A percentile compares a stretch with the other conserved stretches of the same genome.
These are phyloP conservation scores for Fusarium devonianum DNA, from an alignment of 2,329 filamentous ascomycete genomes.

Conservation along the genomic window DNA sequence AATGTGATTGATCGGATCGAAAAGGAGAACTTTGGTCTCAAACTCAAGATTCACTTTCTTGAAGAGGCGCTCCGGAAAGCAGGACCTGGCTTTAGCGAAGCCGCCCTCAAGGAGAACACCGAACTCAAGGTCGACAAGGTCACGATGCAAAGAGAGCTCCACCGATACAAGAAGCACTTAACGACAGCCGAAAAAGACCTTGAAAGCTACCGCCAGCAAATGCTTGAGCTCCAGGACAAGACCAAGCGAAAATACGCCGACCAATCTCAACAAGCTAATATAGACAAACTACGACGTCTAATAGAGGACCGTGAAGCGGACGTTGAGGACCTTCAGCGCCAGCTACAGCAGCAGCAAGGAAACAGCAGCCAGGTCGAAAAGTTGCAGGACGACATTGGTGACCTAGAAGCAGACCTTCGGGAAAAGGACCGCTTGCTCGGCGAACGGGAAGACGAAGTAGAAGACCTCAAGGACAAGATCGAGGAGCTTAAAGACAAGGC, in stretches of 20 bases:
- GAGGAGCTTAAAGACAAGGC: conserved; percentile 66
- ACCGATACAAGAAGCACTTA: conserved; percentile 85
- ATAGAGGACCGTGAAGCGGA: conserved; percentile 67
- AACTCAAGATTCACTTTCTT: conserved; percentile 95
- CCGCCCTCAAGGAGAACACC: conserved; percentile 91
- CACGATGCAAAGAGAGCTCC: conserved; percentile 86
- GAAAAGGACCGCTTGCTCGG: conserved; percentile 78
- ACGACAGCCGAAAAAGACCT: conserved; percentile 84
- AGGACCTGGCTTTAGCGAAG: conserved; percentile 88
- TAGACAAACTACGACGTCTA: conserved; percentile 63
- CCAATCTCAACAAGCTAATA: conserved; percentile 69
- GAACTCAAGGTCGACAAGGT: conserved; percentile 93
- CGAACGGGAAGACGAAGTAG: conserved; percentile 77
- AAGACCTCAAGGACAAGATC: conserved; percentile 65
- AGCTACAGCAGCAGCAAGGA: conserved; percentile 64
- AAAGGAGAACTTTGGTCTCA: conserved; percentile 97
- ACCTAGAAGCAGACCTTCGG: conserved; percentile 77
- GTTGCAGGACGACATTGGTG: conserved; percentile 75
- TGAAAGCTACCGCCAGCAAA: conserved; percentile 81
- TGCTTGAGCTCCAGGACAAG: conserved; percentile 82
- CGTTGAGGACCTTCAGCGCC: conserved; percentile 65
- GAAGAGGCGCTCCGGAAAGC: conserved; percentile 88
- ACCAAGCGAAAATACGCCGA: conserved; percentile 78
- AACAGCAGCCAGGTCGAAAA: conserved; percentile 68
- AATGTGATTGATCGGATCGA: conserved; percentile 95